Base-by-base conservation (phyloP, 2,329 filamentous ascomycete genomes). In the Bipolaris bicolor region DNA sequence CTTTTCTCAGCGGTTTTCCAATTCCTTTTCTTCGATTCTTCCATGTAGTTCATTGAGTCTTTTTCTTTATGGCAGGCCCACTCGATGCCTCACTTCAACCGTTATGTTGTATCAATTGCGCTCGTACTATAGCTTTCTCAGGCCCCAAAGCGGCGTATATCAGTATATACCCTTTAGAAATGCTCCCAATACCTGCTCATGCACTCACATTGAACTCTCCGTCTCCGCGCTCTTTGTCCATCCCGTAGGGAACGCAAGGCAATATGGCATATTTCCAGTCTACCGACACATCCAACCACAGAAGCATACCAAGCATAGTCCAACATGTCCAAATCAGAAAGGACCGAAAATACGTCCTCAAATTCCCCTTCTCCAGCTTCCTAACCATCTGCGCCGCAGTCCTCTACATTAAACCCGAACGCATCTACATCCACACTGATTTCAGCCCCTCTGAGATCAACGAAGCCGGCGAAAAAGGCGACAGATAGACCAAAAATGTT, bases 371-470 rank as follows among this genome's bases (percentile, higher is more conserved):
- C 47, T 40, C 20, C 11, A 26, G 33, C 34, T 49, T 49, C 34
- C 34, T 49, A 2, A 40, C 2, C 5, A 49, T 49, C 5, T 49
- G 22, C 34, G 47, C 47, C 11, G 34, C 47, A 16, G 34, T 49
- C 34, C 10, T 49, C 22, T 49, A 49, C 22, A 49, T 49, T 10
- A 40, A 45, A 4, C 33, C 41, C 3, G 45, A 33, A 10, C 40
- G 53, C n/a, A 60, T 68, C 34, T 65, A 62, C 58, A 64, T 69
- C 24, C 65, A 68, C 57, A 64, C 62, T 55, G 66, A 70, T 51
- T 63, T 47, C 62, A 66, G 56, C 44, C 24, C 31, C 16, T 7
- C 43, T 11, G 45, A 48, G 3, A 51, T 51, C 18, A 55, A 18
- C n/a, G 34, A 55, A n/a, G 65, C 63, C 10, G 45, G 51, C 13